phyloP scores from a whole-genome alignment of 352 stramenopile genomes.

The Paralagenidium karlingii region DNA sequence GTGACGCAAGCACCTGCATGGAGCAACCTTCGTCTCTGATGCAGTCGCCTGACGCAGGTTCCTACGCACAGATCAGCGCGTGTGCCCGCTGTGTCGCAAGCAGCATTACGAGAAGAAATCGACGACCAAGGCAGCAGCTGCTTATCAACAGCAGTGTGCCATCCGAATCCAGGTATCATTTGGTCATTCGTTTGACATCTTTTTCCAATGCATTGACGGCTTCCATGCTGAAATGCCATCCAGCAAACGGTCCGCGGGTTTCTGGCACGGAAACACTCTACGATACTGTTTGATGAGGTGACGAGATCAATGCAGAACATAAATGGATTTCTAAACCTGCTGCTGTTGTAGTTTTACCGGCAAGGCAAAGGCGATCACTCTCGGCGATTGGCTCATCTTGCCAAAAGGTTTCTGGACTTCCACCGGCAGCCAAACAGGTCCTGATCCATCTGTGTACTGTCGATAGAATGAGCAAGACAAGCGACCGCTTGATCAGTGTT shows the following conservation, averaged over 20 bases:
- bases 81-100: conserved; percentile 76
- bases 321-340: too few species aligned
- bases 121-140: conserved; percentile 29
- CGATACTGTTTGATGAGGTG: too few species aligned
- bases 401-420: conserved; percentile 28
- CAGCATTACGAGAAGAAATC: conserved; percentile 70
- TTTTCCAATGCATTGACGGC: too few species aligned
- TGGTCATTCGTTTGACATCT: too few species aligned
- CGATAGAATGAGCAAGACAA: conserved; percentile 36
- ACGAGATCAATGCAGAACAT: too few species aligned
- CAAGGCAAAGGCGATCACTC: conserved; percentile 36
- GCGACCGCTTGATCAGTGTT: conserved; percentile 34
- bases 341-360: conserved; percentile 58
- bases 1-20: neutral
- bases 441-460: neutral
- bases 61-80: conserved; percentile 54
- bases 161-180: conserved; percentile 33
- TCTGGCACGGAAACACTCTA: conserved; percentile 9
- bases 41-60: conserved; percentile 30
- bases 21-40: neutral
- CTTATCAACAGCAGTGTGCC: conserved; percentile 38
- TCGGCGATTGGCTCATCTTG: conserved; percentile 44
- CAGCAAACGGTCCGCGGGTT: conserved; percentile 21
- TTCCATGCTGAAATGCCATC: neutral
- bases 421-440: neutral